phyloP scores from a whole-genome alignment of 2,329 filamentous ascomycete genomes.

The Curvularia lunata region DNA sequence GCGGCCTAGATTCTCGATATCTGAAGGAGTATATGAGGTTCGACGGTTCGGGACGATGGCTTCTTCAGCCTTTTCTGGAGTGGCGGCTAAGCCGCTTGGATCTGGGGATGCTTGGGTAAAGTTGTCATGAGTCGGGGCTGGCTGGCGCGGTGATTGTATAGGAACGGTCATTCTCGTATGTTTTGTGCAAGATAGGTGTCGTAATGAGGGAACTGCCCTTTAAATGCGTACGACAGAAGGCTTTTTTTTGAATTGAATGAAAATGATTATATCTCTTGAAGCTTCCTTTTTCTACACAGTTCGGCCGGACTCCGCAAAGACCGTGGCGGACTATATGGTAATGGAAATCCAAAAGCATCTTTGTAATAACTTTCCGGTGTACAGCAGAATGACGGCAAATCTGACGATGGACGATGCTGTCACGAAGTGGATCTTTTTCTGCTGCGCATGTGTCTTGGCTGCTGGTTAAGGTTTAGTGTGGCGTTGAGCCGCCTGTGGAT shows the following conservation, averaged over 20 bases:
- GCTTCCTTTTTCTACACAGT: constrained; percentile 22
- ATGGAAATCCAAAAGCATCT: constrained; percentile 19
- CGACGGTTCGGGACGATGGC: constrained; percentile 17
- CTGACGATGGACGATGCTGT: constrained; percentile 31
- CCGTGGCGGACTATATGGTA: constrained; percentile 14
- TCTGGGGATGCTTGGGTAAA: background rate
- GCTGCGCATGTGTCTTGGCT: constrained; percentile 37
- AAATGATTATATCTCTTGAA: background rate
- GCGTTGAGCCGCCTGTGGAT: too few species aligned
- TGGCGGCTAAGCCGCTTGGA: background rate
- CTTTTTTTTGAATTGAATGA: background rate
- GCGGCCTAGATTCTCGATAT: constrained; percentile 66
- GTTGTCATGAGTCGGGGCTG: background rate
- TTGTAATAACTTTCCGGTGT: background rate
- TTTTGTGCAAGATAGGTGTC: background rate
- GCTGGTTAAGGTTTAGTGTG: constrained; percentile 19
- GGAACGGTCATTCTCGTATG: background rate
- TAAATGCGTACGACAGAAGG: background rate
- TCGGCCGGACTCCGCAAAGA: constrained; percentile 20
- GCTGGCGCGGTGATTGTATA: background rate
- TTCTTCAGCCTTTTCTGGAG: constrained; percentile 21
- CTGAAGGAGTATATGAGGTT: constrained; percentile 33
- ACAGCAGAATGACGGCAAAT: constrained; percentile 24
- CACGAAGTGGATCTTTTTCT: constrained; percentile 23
- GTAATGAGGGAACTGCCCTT: background rate